These are phyloP conservation scores for Xylariomycetidae sp. DNA, from an alignment of 2,329 filamentous ascomycete species.

Conservation along the genomic window DNA sequence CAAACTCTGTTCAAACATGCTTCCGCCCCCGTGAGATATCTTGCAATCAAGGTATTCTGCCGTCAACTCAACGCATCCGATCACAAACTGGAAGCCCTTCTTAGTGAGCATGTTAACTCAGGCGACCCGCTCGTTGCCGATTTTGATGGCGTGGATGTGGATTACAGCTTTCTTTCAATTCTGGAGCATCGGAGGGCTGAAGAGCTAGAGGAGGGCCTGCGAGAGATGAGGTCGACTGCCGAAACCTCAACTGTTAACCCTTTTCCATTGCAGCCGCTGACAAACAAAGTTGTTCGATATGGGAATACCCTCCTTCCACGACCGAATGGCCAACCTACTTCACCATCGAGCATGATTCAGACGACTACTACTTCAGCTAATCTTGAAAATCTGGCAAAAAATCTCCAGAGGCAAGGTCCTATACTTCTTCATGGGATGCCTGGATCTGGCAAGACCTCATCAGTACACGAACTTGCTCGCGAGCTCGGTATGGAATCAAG, in stretches of 20 bases:
- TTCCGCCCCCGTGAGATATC: slow-evolving; percentile 63
- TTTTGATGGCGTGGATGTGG: slow-evolving; percentile 72
- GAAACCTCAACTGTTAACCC: slow-evolving; percentile 12
- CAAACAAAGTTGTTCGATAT: slow-evolving; percentile 58
- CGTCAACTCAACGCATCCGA: slow-evolving; percentile 77
- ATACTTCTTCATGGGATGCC: slow-evolving; percentile 77
- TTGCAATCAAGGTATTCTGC: slow-evolving; percentile 78
- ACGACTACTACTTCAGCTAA: slow-evolving; percentile 73
- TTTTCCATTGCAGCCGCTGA: slow-evolving; percentile 42
- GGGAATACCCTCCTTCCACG: slow-evolving; percentile 64
- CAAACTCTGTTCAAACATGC: slow-evolving; percentile 62
- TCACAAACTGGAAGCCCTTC: slow-evolving; percentile 66
- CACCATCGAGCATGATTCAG: slow-evolving; percentile 53
- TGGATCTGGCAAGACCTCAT: slow-evolving; percentile 85
- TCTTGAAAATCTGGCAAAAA: slow-evolving; percentile 61
- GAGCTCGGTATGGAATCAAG: slow-evolving; percentile 72
- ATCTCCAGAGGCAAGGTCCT: slow-evolving; percentile 64
- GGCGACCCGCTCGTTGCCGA: slow-evolving; percentile 59
- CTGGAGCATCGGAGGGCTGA: slow-evolving; percentile 52
- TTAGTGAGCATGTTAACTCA: slow-evolving; percentile 59
- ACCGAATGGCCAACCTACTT: slow-evolving; percentile 43
- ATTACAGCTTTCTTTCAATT: slow-evolving; percentile 69
- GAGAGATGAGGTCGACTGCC: slow-evolving; percentile 28
- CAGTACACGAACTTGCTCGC: slow-evolving; percentile 77
- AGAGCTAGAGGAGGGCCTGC: slow-evolving; percentile 37